Conservation (phyloP, 2,329 filamentous ascomycete genomes). For the Trichophyton rubrum region DNA sequence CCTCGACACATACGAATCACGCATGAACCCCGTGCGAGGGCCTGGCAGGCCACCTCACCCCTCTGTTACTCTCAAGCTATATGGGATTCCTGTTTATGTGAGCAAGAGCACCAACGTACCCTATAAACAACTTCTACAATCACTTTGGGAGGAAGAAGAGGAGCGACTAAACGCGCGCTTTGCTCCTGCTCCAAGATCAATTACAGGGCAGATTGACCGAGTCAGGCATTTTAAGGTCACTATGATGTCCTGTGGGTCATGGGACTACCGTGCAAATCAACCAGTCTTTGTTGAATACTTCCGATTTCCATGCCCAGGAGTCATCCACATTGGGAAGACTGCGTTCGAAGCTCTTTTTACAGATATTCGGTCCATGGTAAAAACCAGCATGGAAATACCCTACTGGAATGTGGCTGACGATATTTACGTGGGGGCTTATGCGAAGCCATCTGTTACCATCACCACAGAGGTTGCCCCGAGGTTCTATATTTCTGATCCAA, state of each 20-base stretch:
- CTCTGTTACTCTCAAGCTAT: constrained; percentile 12
- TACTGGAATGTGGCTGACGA: constrained; percentile 14
- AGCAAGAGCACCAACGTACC: constrained; percentile 12
- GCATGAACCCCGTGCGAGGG: neutral
- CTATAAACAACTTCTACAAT: constrained; percentile 13
- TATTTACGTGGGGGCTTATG: constrained; percentile 14
- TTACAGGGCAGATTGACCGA: constrained; percentile 4
- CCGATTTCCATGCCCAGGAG: constrained; percentile 10
- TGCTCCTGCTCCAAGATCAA: constrained; percentile 5
- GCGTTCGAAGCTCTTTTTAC: constrained; percentile 31
- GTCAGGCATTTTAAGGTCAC: constrained; percentile 13
- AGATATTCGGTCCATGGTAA: constrained; percentile 35
- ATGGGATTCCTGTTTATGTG: constrained; percentile 13
- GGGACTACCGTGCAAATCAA: constrained; percentile 27
- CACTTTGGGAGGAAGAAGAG: constrained; percentile 15
- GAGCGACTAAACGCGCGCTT: constrained; percentile 6
- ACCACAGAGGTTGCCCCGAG: constrained; percentile 22
- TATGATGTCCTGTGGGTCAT: constrained; percentile 38
- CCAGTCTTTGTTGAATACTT: constrained; percentile 33
- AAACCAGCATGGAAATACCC: constrained; percentile 20
- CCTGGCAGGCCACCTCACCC: neutral
- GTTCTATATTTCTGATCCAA: constrained; percentile 13
- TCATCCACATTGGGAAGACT: constrained; percentile 33
- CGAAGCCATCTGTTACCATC: constrained; percentile 31
- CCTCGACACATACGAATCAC: constrained; percentile 13